Base-by-base conservation (phyloP, 2,329 filamentous ascomycete species). In the Ustilaginoidea virens region DNA sequence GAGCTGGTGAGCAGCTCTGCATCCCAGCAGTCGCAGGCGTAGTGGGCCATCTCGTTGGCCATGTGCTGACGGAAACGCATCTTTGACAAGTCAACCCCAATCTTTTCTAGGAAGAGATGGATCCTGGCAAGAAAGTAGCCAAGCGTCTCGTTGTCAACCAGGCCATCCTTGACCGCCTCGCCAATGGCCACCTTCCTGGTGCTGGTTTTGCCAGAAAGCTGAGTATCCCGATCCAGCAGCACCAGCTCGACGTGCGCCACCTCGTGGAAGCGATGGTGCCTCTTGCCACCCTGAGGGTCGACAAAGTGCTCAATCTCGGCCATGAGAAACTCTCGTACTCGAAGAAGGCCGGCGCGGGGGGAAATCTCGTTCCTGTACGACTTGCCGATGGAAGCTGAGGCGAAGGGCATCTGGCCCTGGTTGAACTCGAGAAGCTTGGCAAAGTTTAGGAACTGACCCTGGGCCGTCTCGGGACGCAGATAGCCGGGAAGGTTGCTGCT, bases 291-390 rank as follows among this genome's bases (percentile, higher is more conserved):
- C 47, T 90, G 67, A 8, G 90, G 90, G 47, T 98, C 90, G 41
- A 98, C 90, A 49, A 82, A 98, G 56, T 98, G 90, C 62, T 98
- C 90, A 43, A 98, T 93, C 59, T 98, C 90, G 15, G 87, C 90
- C 90, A 98, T 96, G 44, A 94, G 60, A 60, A 98, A 96, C 55
- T 98, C 90, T 44, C 90, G 81, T 24, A 98, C 90, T 43, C 90
- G 80, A 33, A 98, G 61, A 23, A 98, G 74, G 57, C 90, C 90
- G 38, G 82, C 73, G 32, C 90, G 74, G 7, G 90, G 90, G 0
- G 90, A 94, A 43, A 98, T 94, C 51, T 98, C 90, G 52, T 98
- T 98, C 46, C 90, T 75, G 69, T 93, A 96, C 2, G 87, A 94
- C 59, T 93, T 93, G 56, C 90, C 90, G 51, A 98, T 92, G 22